Conservation (phyloP, 73 alveolate genomes). For the Paramecium pentaurelia region DNA sequence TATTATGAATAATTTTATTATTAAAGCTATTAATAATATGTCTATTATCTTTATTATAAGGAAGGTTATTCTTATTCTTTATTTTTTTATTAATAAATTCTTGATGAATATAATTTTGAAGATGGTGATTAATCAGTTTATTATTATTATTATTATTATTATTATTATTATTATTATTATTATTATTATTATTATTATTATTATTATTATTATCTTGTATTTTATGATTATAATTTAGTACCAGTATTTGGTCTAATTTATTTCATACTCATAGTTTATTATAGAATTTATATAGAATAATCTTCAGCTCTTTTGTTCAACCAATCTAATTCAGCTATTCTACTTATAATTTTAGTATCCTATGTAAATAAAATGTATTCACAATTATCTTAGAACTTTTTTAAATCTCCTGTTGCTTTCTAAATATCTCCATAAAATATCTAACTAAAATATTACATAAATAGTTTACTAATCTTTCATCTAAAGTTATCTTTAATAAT, state of each 20-base stretch:
- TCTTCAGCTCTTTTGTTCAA: conserved; percentile 59
- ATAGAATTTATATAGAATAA: neutral
- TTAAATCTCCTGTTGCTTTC: conserved; percentile 82
- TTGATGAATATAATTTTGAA: neutral
- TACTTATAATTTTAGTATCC: conserved; percentile 63
- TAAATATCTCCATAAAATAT: conserved; percentile 78
- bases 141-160: no score
- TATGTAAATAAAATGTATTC: conserved; percentile 82
- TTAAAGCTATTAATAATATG: neutral
- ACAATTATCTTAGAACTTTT: conserved; percentile 59
- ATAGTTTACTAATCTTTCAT: conserved; percentile 45
- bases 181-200: neutral
- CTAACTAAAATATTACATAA: neutral
- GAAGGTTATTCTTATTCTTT: neutral
- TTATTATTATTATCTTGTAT: neutral
- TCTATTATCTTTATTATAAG: neutral
- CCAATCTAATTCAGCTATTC: conserved; percentile 83
- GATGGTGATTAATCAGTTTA: conserved; percentile 47
- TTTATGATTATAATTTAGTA: neutral
- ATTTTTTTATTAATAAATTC: neutral
- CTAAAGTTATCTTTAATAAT: conserved; percentile 63
- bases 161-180: no score
- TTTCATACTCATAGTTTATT: neutral
- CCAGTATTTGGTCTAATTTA: conserved; percentile 66
- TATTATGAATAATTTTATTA: neutral